A percentile compares a stretch with the other conserved stretches of the same genome.
phyloP scores from a whole-genome alignment of 495 filamentous ascomycete genomes.

The Darksidea phi region DNA sequence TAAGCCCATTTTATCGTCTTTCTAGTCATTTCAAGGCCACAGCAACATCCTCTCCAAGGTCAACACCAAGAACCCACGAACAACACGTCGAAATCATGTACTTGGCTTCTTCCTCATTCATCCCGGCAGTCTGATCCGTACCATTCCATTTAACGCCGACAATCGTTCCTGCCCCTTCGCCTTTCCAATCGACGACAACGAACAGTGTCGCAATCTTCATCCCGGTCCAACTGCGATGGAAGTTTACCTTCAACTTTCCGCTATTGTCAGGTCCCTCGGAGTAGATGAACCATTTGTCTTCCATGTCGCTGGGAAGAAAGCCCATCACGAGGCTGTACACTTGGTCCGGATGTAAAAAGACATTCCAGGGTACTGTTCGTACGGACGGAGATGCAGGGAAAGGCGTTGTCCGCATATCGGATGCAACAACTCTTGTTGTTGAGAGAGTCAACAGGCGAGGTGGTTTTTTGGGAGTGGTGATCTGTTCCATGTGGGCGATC shows the following conservation, averaged over 20 bases:
- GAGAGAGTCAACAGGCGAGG: neutral
- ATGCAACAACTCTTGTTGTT: slow-evolving; percentile 4
- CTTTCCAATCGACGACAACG: slow-evolving; percentile 25
- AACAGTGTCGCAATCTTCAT: slow-evolving; percentile 29
- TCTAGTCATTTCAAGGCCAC: too few relatives aligned
- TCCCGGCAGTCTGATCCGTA: slow-evolving; percentile 21
- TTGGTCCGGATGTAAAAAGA: slow-evolving; percentile 21
- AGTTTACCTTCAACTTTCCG: slow-evolving; percentile 26
- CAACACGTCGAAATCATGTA: slow-evolving; percentile 21
- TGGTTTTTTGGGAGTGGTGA: neutral
- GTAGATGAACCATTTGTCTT: slow-evolving; percentile 37
- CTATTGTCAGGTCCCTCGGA: slow-evolving; percentile 25
- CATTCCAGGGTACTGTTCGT: slow-evolving; percentile 24
- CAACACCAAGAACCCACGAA: slow-evolving; percentile 26
- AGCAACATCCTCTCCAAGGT: slow-evolving; percentile 5
- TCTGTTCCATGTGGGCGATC: slow-evolving; percentile 4
- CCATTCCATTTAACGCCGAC: slow-evolving; percentile 32
- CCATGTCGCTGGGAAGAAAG: slow-evolving; percentile 23
- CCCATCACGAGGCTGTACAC: slow-evolving; percentile 26
- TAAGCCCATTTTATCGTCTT: too few relatives aligned
- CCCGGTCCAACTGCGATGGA: slow-evolving; percentile 33
- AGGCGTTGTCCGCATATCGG: slow-evolving; percentile 20
- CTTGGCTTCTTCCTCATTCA: slow-evolving; percentile 27
- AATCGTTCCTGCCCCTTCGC: slow-evolving; percentile 25
- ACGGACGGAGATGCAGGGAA: neutral